Conservation (phyloP, 495 filamentous ascomycete genomes). For the Pseudevernia furfuracea region DNA sequence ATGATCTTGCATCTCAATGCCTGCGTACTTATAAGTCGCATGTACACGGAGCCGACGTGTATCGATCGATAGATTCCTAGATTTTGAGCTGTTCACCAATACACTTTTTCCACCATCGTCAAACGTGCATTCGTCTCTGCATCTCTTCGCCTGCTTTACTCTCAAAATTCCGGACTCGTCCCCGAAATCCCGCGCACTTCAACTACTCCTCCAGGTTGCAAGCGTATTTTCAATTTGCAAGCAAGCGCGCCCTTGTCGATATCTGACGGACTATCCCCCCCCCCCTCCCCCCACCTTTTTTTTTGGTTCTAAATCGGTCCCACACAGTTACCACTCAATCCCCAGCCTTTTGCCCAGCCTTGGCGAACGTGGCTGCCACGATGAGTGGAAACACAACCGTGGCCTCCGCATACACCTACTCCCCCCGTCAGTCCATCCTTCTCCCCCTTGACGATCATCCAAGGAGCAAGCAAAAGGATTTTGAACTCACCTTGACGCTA, state of each 20-base stretch:
- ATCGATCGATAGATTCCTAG: not conserved
- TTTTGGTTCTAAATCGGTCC: not conserved
- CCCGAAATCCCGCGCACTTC: no score
- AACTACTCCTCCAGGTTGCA: no score
- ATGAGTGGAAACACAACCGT: constrained; percentile 90
- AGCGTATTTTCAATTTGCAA: not conserved
- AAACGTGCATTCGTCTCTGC: not conserved
- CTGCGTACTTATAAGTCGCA: not conserved
- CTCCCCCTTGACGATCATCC: no score
- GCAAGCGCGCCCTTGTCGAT: not conserved
- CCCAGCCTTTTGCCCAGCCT: constrained; percentile 14
- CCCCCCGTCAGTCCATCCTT: not conserved
- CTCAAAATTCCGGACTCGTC: no score
- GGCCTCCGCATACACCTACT: constrained; percentile 79
- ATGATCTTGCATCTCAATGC: not conserved
- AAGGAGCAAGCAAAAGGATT: no score
- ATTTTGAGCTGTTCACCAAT: not conserved
- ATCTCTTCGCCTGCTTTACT: not conserved
- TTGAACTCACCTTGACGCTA: constrained; percentile 65
- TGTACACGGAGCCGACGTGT: not conserved
- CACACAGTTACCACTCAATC: not conserved
- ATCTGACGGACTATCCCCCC: constrained; percentile 27
- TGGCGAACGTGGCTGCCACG: constrained; percentile 88
- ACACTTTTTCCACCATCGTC: not conserved
- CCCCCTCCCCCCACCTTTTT: constrained; percentile 17